These are phyloP conservation scores for Rachicladosporium sp. DNA, from an alignment of 2,329 filamentous ascomycete genomes.

Conservation along the genomic window DNA sequence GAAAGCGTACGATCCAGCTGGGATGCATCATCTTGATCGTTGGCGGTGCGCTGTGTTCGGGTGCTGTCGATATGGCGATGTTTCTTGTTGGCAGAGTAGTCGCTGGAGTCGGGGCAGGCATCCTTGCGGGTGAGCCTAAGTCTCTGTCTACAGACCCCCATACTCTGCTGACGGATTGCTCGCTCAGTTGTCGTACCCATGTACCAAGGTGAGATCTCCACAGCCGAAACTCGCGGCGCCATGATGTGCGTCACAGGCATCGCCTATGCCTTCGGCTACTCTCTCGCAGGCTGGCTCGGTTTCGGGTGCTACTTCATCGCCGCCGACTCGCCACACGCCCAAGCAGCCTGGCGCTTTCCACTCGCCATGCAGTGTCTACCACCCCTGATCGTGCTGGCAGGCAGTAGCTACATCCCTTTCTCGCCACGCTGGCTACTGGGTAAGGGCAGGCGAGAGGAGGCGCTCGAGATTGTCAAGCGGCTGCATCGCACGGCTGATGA, in stretches of 20 bases:
- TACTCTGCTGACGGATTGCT: not conserved
- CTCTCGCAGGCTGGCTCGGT: conserved; percentile 29
- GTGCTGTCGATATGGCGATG: conserved; percentile 27
- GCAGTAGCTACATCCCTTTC: conserved; percentile 28
- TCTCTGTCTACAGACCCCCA: too few relatives aligned
- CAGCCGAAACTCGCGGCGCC: conserved; percentile 27
- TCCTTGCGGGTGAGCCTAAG: conserved; percentile 16
- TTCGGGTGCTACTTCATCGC: conserved; percentile 29
- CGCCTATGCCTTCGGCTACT: conserved; percentile 31
- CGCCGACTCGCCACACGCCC: conserved; percentile 17
- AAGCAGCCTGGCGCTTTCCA: conserved; percentile 35
- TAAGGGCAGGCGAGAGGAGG: conserved; percentile 30
- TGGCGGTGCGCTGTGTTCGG: conserved; percentile 29
- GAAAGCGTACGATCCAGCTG: conserved; percentile 27
- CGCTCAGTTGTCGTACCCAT: conserved; percentile 17
- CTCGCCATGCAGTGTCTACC: conserved; percentile 32
- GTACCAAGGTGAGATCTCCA: conserved; percentile 30
- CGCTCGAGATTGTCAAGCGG: conserved; percentile 27
- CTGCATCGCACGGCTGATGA: conserved; percentile 32
- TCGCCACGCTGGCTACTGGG: conserved; percentile 35
- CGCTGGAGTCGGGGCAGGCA: conserved; percentile 27
- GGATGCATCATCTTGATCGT: conserved; percentile 27
- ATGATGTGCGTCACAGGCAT: conserved; percentile 31
- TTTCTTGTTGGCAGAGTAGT: conserved; percentile 29
- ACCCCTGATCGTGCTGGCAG: conserved; percentile 28